Base-by-base conservation (phyloP, 108 stramenopile genomes). In the Skeletonema potamos region DNA sequence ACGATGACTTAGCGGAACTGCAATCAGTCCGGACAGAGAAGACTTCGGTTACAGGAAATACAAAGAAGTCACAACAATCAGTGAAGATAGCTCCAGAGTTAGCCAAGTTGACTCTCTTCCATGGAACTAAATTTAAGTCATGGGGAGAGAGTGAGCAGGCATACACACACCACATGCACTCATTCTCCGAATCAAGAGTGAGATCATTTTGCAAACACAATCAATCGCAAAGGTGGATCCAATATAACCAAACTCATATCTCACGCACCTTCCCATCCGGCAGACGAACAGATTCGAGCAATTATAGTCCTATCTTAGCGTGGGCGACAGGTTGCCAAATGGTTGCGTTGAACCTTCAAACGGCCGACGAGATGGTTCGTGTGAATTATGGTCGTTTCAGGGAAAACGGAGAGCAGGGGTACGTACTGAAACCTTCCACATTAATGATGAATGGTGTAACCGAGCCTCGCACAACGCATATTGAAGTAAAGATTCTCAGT, bases 321-420 rank as follows among this genome's bases (percentile, higher is more conserved):
- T 98, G 98, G 98, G 64, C 85, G 30, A 87, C 86, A 56, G 98
- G 98, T 26, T 92, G 83, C 54, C 98, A 98, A 85, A 82, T 98
- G 70, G 96, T 94, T 33, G 96, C 96, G 0, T 71, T 98, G 41
- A 98, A 98, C 82, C 93, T 91, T 75, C 98, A 98, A 72, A 95
- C 97, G 1, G 39, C 80, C 17, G 94, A 93, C 48, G 63, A 83
- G 8, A 70, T 85, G 24, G 70, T 96, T 58, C 70, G 81, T 29
- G 60, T 97, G 54, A 98, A 98, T 75, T 90, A 93, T 82, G 98
- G 97, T 56, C 83, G 84, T 13, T 98, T 97, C 72, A 79, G 82
- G 26, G 87, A 96, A 59, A 91, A 91, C 66, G 97, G 96, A 17
- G 74, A 69, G 27, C 85, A 88, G 48, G 99, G 99, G 13, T 99